These are phyloP conservation scores for Aspergillus fischeri DNA, from an alignment of 2,329 filamentous ascomycete species.

Conservation along the genomic window DNA sequence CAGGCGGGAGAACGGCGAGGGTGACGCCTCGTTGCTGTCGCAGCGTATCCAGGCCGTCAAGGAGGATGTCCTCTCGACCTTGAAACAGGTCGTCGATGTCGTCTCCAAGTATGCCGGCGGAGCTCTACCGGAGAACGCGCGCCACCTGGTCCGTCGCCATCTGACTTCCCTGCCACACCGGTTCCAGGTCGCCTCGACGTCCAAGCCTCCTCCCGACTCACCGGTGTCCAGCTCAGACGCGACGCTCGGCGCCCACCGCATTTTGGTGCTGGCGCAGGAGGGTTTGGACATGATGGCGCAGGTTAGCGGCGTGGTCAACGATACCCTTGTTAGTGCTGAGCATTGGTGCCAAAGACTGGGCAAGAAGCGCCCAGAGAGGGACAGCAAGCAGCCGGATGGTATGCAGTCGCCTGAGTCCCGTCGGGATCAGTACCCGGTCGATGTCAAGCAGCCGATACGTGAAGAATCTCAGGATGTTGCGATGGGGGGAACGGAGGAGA, in stretches of 20 bases:
- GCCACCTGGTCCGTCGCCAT: conserved; percentile 75
- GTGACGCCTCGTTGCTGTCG: conserved; percentile 17
- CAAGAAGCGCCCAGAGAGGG: conserved; percentile 36
- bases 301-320: conserved; percentile 80
- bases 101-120: conserved; percentile 91
- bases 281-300: conserved; percentile 92
- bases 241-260: conserved; percentile 63
- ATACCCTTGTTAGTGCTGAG: conserved; percentile 86
- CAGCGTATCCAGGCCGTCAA: conserved; percentile 64
- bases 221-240: conserved; percentile 40
- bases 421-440: conserved; percentile 19
- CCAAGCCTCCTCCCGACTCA: conserved; percentile 32
- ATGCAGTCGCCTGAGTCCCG: conserved; percentile 14
- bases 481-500: conserved; percentile 34
- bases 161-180: conserved; percentile 79
- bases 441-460: conserved; percentile 25
- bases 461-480: conserved; percentile 28
- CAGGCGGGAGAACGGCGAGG: conserved; percentile 25
- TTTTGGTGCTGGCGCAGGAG: conserved; percentile 81
- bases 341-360: conserved; percentile 82
- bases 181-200: conserved; percentile 68
- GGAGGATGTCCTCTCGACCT: conserved; percentile 68
- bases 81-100: conserved; percentile 76
- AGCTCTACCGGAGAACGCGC: conserved; percentile 82
- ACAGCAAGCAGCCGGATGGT: conserved; percentile 20